Base-by-base conservation (phyloP, 2,329 filamentous ascomycete genomes). In the Purpureocillium lavendulum region DNA sequence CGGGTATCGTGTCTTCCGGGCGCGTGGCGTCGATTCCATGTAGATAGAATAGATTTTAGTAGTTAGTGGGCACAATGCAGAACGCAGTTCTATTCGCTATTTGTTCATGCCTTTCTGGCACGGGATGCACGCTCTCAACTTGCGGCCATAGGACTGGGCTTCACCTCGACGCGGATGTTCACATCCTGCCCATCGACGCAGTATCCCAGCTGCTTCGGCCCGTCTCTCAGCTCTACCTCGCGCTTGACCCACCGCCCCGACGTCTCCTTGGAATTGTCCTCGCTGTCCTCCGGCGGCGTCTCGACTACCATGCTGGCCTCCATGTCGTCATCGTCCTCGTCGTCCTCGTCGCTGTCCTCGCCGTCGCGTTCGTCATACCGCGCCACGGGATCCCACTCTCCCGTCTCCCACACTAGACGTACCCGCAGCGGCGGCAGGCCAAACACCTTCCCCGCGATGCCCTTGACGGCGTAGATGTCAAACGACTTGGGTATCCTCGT, bases 361-460 rank as follows among this genome's bases (percentile, higher is more conserved):
- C 65, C 72, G 33, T 77, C 77, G 24, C 73, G 71, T 4, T 76
- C 71, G 45, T 79, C 71, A 49, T 78, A 75, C 44, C 75, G 71
- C 8, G 73, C 73, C 1, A 87, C 80, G 0, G 86, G 86, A 58
- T 95, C 87, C 78, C 84, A 87, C 59, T 96, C 89, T 15, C 87
- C 86, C 8, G 88, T 95, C 64, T 95, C 87, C 84, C 87, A 94
- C 1, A 92, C 65, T 36, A 97, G 59, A 31, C 70, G 72, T 44
- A 90, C 64, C 32, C 64, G 63, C 45, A 87, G 67, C 0, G 87
- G 84, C 35, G 70, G 62, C 10, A 84, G 49, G 1, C 63, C 68
- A 52, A 94, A 87, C n/a, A 82, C 58, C 47, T 75, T 80, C 0
- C 81, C 83, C 1, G 87, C 82, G 8, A 94, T 69, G 0, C 86